phyloP scores from a whole-genome alignment of 2,329 filamentous ascomycete species.

The Penicillium sp. region DNA sequence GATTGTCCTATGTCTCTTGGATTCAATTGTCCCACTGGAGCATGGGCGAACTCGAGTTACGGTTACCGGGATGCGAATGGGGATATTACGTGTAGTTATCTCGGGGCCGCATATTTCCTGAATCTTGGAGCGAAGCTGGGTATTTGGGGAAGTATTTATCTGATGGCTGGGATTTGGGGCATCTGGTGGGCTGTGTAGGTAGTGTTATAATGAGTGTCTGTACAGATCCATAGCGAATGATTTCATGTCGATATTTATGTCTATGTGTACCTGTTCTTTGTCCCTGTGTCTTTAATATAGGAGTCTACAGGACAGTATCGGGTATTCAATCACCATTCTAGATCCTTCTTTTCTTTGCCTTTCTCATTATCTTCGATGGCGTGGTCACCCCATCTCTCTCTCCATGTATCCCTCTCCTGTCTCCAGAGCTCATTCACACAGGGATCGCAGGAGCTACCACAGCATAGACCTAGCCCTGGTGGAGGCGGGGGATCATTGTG shows the following conservation, averaged over 20 bases:
- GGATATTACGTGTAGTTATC: constrained; percentile 59
- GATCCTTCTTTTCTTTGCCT: constrained; percentile 6
- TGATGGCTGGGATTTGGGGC: constrained; percentile 17
- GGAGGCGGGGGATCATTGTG: constrained; percentile 34
- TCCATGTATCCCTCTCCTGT: constrained; percentile 35
- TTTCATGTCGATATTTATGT: background rate
- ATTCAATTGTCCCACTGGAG: constrained; percentile 69
- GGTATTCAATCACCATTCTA: constrained; percentile 17
- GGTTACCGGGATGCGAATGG: constrained; percentile 41
- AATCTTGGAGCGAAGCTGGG: constrained; percentile 32
- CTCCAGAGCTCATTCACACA: constrained; percentile 37
- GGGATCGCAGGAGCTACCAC: constrained; percentile 38
- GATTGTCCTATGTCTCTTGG: constrained; percentile 74
- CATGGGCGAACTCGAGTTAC: constrained; percentile 52
- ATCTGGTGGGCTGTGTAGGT: constrained; percentile 14
- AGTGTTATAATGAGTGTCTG: background rate
- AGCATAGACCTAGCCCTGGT: constrained; percentile 34
- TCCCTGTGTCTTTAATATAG: too few species aligned
- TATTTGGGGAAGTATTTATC: constrained; percentile 12
- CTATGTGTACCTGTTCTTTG: background rate
- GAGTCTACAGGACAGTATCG: background rate
- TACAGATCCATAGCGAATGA: background rate
- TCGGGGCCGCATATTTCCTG: constrained; percentile 57
- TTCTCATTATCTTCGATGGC: constrained; percentile 10
- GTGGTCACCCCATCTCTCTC: constrained; percentile 32